These are phyloP conservation scores for Pythium aristosporum DNA, from an alignment of 352 stramenopile genomes.

Conservation along the genomic window DNA sequence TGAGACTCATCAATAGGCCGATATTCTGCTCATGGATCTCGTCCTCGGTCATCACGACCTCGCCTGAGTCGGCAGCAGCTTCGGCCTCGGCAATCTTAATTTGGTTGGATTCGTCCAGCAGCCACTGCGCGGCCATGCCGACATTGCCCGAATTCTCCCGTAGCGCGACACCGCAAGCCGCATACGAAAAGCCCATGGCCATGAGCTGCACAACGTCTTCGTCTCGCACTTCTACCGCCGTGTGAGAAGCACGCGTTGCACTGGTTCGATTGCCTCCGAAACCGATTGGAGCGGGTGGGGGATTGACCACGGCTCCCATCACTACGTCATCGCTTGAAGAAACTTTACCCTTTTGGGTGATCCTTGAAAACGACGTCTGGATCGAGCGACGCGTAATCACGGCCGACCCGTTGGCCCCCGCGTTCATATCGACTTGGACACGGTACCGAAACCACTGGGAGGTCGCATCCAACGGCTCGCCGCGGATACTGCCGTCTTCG, in stretches of 20 bases:
- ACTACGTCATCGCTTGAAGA: slow-evolving; percentile 25
- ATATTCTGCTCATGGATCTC: slow-evolving; percentile 69
- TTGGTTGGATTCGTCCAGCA: slow-evolving; percentile 81
- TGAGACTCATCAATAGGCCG: slow-evolving; percentile 68
- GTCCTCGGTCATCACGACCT: slow-evolving; percentile 54
- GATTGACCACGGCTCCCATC: slow-evolving; percentile 29
- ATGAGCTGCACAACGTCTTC: slow-evolving; percentile 88
- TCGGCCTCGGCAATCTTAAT: slow-evolving; percentile 64
- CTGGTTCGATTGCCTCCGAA: slow-evolving; percentile 13
- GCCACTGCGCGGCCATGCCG: slow-evolving; percentile 74
- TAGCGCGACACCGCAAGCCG: slow-evolving; percentile 67
- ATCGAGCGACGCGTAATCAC: slow-evolving; percentile 68
- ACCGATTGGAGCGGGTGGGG: slow-evolving; percentile 43
- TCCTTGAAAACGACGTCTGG: slow-evolving; percentile 65
- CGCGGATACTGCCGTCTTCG: slow-evolving; percentile 93
- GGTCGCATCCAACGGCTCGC: slow-evolving; percentile 88
- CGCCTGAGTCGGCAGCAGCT: slow-evolving; percentile 45
- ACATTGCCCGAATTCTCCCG: slow-evolving; percentile 67
- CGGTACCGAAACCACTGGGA: slow-evolving; percentile 90
- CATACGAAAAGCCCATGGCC: slow-evolving; percentile 89
- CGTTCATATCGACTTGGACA: slow-evolving; percentile 65
- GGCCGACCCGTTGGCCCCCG: slow-evolving; percentile 30
- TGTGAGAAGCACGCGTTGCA: slow-evolving; percentile 4
- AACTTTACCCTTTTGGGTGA: slow-evolving; percentile 30
- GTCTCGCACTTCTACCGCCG: slow-evolving; percentile 47